Evolutionary conservation across 257 asterid species (phyloP).

Genomic region (Coffea eugenioides): DNA sequence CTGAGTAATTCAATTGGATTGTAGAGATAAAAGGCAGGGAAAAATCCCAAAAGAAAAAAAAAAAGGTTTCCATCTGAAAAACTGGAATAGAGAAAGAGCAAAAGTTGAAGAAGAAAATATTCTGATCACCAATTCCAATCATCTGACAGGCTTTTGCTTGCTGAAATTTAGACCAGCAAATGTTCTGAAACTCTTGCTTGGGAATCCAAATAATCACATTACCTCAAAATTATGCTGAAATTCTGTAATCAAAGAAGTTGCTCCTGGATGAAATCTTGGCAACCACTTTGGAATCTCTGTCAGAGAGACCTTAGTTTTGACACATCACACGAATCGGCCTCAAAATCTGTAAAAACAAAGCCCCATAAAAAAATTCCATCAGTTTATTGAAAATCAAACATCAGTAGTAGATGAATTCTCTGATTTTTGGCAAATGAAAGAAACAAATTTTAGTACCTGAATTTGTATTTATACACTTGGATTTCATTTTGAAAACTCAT

Average conservation of each 20-base stretch:
- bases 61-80: not conserved
- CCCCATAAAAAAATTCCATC: not conserved
- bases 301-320: slow-evolving; percentile 4
- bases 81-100: not conserved
- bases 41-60: not conserved
- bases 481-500: not conserved
- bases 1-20: not conserved
- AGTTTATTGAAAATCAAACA: not conserved
- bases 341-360: slow-evolving; percentile 1
- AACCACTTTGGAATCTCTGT: not conserved
- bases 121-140: not conserved
- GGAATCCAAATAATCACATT: slow-evolving; percentile 9
- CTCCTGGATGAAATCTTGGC: not conserved
- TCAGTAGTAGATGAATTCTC: not conserved
- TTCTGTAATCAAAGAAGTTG: not conserved
- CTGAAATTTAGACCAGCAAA: not conserved
- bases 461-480: not conserved
- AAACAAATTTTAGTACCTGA: slow-evolving; percentile 1
- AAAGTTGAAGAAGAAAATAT: not conserved
- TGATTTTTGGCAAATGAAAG: not conserved
- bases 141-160: too few species aligned
- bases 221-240: slow-evolving; percentile 8
- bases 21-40: not conserved
- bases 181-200: not conserved
- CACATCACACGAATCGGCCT: not conserved